Evolutionary conservation across 768 basidiomycete species (phyloP).

Genomic region (Pleurotus sapidus): DNA sequence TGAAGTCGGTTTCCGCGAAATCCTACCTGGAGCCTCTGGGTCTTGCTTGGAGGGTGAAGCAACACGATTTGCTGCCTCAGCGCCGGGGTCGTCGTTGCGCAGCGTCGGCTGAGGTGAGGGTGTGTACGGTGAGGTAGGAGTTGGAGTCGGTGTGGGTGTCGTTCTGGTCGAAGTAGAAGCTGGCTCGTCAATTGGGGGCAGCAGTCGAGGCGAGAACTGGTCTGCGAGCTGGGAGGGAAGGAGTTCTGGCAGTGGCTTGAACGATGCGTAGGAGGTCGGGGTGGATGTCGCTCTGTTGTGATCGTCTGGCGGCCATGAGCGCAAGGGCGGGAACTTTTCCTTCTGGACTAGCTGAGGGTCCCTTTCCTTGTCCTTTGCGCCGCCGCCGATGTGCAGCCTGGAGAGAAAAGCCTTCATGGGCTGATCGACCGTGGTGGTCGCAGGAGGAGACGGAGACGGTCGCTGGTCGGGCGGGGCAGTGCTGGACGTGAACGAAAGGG

Average conservation of each 20-base stretch:
- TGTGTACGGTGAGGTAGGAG: slow-evolving; percentile 20
- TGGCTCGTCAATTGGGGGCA: slow-evolving; percentile 23
- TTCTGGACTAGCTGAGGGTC: slow-evolving; percentile 25
- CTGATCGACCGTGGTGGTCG: slow-evolving; percentile 7
- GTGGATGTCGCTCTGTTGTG: slow-evolving; percentile 34
- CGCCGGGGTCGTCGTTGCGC: slow-evolving; percentile 25
- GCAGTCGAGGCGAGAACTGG: slow-evolving; percentile 29
- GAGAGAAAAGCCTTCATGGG: slow-evolving; percentile 83
- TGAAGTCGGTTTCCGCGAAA: slow-evolving; percentile 35
- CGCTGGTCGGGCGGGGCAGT: slow-evolving; percentile 4
- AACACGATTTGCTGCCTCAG: slow-evolving; percentile 6
- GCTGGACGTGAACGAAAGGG: slow-evolving; percentile 2
- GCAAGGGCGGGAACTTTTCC: slow-evolving; percentile 71
- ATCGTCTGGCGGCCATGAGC: slow-evolving; percentile 62
- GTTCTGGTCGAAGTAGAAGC: slow-evolving; percentile 30
- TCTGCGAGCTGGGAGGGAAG: slow-evolving; percentile 32
- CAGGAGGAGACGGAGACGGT: background rate
- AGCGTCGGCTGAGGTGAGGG: slow-evolving; percentile 17
- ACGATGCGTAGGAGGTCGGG: slow-evolving; percentile 45
- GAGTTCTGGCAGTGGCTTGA: slow-evolving; percentile 75
- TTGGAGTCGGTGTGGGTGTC: slow-evolving; percentile 24
- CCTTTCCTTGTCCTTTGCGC: slow-evolving; percentile 53
- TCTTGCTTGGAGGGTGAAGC: slow-evolving; percentile 18
- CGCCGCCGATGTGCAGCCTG: slow-evolving; percentile 66
- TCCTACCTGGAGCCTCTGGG: slow-evolving; percentile 26